Evolutionary conservation across 192 early-diverging fungal genomes (phyloP), one percentile per base, ranked within the genome.

Genomic region (Coemansia sp.): DNA sequence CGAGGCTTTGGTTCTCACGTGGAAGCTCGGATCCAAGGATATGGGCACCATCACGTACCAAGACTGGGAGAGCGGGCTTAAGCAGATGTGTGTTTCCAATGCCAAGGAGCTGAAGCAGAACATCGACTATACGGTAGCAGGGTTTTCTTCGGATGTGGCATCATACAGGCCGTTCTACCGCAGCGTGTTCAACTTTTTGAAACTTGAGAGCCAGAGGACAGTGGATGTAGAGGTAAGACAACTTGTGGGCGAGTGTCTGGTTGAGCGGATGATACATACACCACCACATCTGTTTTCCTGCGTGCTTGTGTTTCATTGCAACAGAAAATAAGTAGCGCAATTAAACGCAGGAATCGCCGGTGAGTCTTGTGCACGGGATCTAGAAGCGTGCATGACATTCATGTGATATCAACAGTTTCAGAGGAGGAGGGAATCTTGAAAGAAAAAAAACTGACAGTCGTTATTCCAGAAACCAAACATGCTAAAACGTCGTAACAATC

Each of bases 1-100:
- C 12, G 71, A 76, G 61, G 74, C 79, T 15, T 62, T 82, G 44
- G 74, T 76, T 40, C 47, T 76, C 26, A 45, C 68, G 48, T 82
- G 79, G 79, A 72, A 68, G 74, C 71, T 82, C n/a, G 70, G 60
- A 23, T 64, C 64, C 50, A 41, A 42, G 18, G 70, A 76, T 68
- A 61, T 82, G 48, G 79, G 71, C 38, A 71, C 62, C 1, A 56
- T 82, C 6, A 48, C 65, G 53, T 68, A 57, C 45, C 41, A 56
- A 11, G 52, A 59, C 21, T 82, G 79, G 79, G 62, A 70, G 40
- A 23, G 40, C 10, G 61, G 54, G 19, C 39, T 82, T 32, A 41
- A 44, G 26, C 49, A 45, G 23, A 76, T 82, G 79, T 18, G 56
- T 8, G 79, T 58, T 6, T 23, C 40, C 18, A 59, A 49, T 53